Percentiles rank a stretch among this genome's conserved stretches.
Evolutionary conservation across 305 asterid genomes (phyloP).

Genomic region (Fraxinus velutina): DNA sequence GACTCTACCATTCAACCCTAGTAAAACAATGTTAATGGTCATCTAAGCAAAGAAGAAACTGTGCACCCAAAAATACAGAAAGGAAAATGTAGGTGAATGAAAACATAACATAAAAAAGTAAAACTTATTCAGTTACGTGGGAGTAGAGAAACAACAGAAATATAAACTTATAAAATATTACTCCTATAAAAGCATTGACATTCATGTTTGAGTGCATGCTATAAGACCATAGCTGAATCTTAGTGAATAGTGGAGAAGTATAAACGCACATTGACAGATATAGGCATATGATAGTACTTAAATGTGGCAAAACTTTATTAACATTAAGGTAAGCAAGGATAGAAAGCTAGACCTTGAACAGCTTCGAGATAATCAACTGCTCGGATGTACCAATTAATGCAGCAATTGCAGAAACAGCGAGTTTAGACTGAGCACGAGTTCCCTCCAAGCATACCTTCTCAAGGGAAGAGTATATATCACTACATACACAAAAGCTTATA

Average conservation of each 20-base stretch:
- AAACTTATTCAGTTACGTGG: slow-evolving; percentile 1
- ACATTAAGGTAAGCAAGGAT: slow-evolving; percentile 14
- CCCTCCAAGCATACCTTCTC: slow-evolving; percentile 78
- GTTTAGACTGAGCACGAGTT: slow-evolving; percentile 69
- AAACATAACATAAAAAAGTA: neutral
- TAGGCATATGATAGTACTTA: neutral
- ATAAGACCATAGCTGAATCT: neutral
- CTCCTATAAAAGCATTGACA: neutral
- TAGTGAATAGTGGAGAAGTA: slow-evolving; percentile 1
- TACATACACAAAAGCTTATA: slow-evolving; percentile 35
- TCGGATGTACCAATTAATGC: slow-evolving; percentile 53
- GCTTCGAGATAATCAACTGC: slow-evolving; percentile 44
- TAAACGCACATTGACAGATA: slow-evolving; percentile 3
- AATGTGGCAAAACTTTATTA: slow-evolving; percentile 10
- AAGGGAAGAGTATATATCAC: slow-evolving; percentile 63
- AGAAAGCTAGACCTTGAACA: slow-evolving; percentile 61
- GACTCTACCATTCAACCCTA: slow-evolving; percentile 13
- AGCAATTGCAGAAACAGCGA: slow-evolving; percentile 73
- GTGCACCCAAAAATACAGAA: neutral
- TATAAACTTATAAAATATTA: slow-evolving; percentile 1
- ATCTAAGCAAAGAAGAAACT: slow-evolving; percentile 19
- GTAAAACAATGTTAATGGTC: slow-evolving; percentile 8
- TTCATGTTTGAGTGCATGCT: neutral
- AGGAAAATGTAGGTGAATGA: neutral
- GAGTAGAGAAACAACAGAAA: slow-evolving; percentile 8